Conservation (phyloP, 140 eudicot species). For the Stevia rebaudiana region DNA sequence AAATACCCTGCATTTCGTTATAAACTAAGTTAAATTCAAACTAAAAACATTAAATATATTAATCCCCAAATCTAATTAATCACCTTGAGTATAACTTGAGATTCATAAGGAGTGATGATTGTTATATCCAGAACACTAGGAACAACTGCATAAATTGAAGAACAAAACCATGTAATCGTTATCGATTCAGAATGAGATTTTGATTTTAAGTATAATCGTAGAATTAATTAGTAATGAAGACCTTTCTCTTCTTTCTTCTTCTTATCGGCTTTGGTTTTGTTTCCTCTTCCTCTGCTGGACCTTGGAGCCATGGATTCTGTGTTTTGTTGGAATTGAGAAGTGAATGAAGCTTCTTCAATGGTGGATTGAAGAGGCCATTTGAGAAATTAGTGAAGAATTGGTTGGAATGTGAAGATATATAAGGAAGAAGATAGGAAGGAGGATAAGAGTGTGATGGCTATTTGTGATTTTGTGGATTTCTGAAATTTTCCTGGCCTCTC, state of each 20-base stretch:
- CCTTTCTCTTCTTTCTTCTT: conserved; percentile 96
- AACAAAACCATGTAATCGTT: neutral
- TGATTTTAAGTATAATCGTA: neutral
- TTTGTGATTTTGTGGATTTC: conserved; percentile 31
- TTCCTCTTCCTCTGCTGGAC: conserved; percentile 79
- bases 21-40: conserved; percentile 10
- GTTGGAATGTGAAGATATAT: conserved; percentile 19
- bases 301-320: conserved; percentile 70
- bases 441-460: conserved; percentile 46
- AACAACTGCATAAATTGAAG: conserved; percentile 48
- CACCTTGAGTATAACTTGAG: conserved; percentile 87
- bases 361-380: conserved; percentile 14
- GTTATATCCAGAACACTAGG: conserved; percentile 79
- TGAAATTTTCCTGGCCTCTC: conserved; percentile 46
- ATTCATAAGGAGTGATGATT: conserved; percentile 76
- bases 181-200: neutral
- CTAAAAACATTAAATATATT: neutral
- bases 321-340: neutral
- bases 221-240: neutral
- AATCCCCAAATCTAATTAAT: neutral
- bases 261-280: conserved; percentile 63
- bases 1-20: conserved; percentile 69
- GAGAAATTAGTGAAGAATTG: conserved; percentile 10
- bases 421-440: conserved; percentile 40
- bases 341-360: neutral